Evolutionary conservation across 1,139 yeast species (phyloP).

Genomic region (Geotrichum carabidarum): DNA sequence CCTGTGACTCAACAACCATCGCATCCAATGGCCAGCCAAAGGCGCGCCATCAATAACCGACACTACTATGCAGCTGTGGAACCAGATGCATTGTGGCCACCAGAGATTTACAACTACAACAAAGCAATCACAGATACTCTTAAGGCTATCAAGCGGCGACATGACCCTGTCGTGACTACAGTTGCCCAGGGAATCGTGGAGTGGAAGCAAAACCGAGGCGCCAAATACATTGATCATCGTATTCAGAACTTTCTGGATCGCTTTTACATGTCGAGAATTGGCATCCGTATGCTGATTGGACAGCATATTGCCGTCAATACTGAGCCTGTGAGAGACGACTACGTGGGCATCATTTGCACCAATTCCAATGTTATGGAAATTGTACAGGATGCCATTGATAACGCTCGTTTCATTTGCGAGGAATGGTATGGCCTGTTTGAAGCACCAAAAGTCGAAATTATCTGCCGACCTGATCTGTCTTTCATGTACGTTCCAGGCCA

Average conservation of each 20-base stretch:
- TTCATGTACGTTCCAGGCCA: conserved; percentile 92
- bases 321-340: conserved; percentile 51
- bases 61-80: conserved; percentile 61
- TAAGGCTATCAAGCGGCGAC: conserved; percentile 69
- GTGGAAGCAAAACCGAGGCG: conserved; percentile 51
- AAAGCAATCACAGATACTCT: conserved; percentile 60
- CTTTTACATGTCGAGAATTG: conserved; percentile 81
- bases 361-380: conserved; percentile 73
- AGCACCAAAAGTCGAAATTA: conserved; percentile 72
- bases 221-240: conserved; percentile 42
- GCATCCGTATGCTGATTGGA: conserved; percentile 83
- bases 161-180: conserved; percentile 90
- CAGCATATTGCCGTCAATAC: conserved; percentile 79
- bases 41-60: conserved; percentile 32
- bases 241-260: conserved; percentile 76
- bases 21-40: conserved; percentile 15
- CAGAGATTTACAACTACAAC: conserved; percentile 70
- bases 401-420: conserved; percentile 81
- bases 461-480: conserved; percentile 62
- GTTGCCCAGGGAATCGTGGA: conserved; percentile 90
- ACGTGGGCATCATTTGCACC: conserved; percentile 82
- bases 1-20: conserved; percentile 23
- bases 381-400: conserved; percentile 79
- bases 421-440: conserved; percentile 80
- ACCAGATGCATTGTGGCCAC: conserved; percentile 55